phyloP scores from a whole-genome alignment of 1,284 basidiomycete species.

The Coriolopsis trogii region DNA sequence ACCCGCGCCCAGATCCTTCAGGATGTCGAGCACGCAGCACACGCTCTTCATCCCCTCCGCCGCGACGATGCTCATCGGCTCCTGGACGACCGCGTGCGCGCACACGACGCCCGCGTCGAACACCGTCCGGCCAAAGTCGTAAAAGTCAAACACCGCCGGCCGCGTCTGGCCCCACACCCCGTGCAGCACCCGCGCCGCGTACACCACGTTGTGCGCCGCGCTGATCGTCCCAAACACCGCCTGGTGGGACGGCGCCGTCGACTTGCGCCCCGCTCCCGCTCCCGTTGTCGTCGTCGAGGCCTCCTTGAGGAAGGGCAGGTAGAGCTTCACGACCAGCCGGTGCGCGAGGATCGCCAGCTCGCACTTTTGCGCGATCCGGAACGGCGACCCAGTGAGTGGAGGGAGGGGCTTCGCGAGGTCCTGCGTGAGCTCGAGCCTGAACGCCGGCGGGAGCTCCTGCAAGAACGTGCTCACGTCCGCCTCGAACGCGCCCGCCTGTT shows the following conservation, averaged over 20 bases:
- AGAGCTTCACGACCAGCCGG: constrained; percentile 61
- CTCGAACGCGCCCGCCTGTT: constrained; percentile 60
- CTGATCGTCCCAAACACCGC: constrained; percentile 59
- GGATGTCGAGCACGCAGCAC: constrained; percentile 49
- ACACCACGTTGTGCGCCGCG: constrained; percentile 62
- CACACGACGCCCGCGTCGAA: constrained; percentile 67
- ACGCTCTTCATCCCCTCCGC: constrained; percentile 53
- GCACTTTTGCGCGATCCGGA: constrained; percentile 51
- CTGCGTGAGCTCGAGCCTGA: constrained; percentile 39
- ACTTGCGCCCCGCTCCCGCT: constrained; percentile 25
- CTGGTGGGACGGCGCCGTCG: constrained; percentile 42
- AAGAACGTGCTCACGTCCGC: constrained; percentile 58
- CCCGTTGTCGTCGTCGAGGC: too few relatives aligned
- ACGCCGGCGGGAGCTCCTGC: constrained; percentile 48
- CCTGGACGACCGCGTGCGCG: constrained; percentile 58
- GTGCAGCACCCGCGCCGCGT: constrained; percentile 48
- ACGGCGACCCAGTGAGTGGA: constrained; percentile 21
- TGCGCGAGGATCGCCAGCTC: constrained; percentile 64
- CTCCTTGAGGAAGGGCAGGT: constrained; percentile 63
- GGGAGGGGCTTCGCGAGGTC: constrained; percentile 30
- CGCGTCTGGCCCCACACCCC: constrained; percentile 41
- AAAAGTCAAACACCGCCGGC: constrained; percentile 56
- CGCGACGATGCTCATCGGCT: constrained; percentile 50
- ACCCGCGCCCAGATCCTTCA: constrained; percentile 45
- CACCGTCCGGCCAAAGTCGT: constrained; percentile 59